Evolutionary conservation across 495 filamentous ascomycete genomes (phyloP).

Genomic region (Xeromyces bisporus): DNA sequence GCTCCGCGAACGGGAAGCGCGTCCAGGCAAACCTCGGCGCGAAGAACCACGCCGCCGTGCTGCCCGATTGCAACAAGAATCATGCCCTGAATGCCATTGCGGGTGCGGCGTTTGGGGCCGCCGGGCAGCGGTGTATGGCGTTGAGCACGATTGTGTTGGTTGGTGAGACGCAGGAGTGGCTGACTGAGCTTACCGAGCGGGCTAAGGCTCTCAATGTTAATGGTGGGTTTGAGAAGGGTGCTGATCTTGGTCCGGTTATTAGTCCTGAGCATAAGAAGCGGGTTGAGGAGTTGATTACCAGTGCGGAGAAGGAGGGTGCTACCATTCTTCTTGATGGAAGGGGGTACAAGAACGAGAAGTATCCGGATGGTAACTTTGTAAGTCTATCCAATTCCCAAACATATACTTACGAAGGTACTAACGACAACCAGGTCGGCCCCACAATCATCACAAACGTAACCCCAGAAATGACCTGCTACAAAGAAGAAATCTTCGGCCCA

Average conservation of each 20-base stretch:
- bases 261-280: slow-evolving; percentile 78
- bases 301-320: slow-evolving; percentile 82
- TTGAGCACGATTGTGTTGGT: slow-evolving; percentile 88
- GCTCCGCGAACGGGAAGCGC: slow-evolving; percentile 75
- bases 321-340: slow-evolving; percentile 90
- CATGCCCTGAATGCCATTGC: slow-evolving; percentile 87
- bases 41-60: slow-evolving; percentile 93
- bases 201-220: slow-evolving; percentile 83
- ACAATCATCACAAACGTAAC: slow-evolving; percentile 93
- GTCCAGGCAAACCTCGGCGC: slow-evolving; percentile 98
- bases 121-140: slow-evolving; percentile 96
- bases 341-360: slow-evolving; percentile 74
- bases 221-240: slow-evolving; percentile 85
- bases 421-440: slow-evolving; percentile 43
- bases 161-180: slow-evolving; percentile 85
- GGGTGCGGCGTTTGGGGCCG: slow-evolving; percentile 90
- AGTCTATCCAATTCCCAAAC: slow-evolving; percentile 9
- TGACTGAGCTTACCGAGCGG: slow-evolving; percentile 76
- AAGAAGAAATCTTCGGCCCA: slow-evolving; percentile 92
- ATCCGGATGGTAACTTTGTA: slow-evolving; percentile 93
- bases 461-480: slow-evolving; percentile 84
- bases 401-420: neutral
- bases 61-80: slow-evolving; percentile 97
- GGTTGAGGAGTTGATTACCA: slow-evolving; percentile 77
- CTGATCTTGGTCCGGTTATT: slow-evolving; percentile 94